Conservation (phyloP, 352 stramenopile genomes). For the Phytophthora hybrid region DNA sequence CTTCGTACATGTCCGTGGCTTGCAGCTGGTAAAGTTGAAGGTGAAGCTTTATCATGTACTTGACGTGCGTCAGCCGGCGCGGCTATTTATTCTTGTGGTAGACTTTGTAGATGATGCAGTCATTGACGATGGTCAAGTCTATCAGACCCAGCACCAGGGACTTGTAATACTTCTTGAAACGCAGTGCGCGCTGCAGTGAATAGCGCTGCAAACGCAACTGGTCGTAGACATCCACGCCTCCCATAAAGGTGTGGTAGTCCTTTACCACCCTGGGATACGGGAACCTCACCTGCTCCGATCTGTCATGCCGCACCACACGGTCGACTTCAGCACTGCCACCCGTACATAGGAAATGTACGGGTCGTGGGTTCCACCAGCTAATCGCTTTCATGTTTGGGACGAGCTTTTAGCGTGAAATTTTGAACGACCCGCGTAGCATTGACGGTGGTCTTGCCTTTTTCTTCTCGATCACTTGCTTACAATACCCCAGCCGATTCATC, state of each 20-base stretch:
- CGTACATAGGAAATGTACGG: too few species aligned
- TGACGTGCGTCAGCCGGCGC: neutral
- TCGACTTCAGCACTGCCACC: neutral
- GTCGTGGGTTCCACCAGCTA: neutral
- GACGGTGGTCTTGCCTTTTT: too few species aligned
- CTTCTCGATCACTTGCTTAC: too few species aligned
- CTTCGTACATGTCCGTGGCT: neutral
- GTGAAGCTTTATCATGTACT: neutral
- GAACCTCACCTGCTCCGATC: neutral
- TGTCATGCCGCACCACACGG: neutral
- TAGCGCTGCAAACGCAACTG: too few species aligned
- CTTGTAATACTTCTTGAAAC: too few species aligned
- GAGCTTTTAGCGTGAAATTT: too few species aligned
- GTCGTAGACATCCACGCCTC: too few species aligned
- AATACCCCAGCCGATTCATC: too few species aligned
- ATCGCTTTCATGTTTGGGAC: neutral
- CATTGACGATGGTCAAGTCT: neutral
- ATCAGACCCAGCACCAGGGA: too few species aligned
- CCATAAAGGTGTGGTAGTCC: neutral
- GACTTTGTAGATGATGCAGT: constrained; percentile 22
- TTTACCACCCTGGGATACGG: neutral
- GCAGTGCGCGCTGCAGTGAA: too few species aligned
- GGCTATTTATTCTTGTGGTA: constrained; percentile 11
- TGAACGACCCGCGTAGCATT: too few species aligned
- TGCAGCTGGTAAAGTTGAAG: neutral